These are phyloP conservation scores for Rhododendron molle DNA, from an alignment of 148 eudicot species.

Conservation along the genomic window DNA sequence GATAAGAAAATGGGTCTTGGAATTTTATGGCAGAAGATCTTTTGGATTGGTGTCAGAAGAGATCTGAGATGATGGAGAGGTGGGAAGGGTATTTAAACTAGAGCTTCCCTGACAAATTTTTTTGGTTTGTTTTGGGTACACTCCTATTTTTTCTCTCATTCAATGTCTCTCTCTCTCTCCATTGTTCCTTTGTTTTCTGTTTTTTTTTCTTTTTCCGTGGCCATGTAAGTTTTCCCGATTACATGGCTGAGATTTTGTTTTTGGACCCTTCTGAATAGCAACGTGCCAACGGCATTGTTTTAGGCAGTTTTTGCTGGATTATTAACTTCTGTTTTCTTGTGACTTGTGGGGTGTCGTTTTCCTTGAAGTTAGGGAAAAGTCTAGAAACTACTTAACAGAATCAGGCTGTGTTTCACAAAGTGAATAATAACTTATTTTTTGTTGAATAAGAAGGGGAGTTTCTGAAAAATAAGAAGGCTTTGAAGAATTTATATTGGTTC, in stretches of 20 bases:
- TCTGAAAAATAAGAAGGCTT: too few relatives aligned
- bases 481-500: too few relatives aligned
- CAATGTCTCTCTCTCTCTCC: constrained; percentile 10
- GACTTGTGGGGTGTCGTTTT: neutral
- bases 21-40: constrained; percentile 35
- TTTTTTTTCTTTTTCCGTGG: neutral
- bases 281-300: constrained; percentile 33
- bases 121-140: neutral
- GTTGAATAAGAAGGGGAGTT: too few relatives aligned
- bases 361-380: neutral
- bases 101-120: neutral
- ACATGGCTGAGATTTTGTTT: constrained; percentile 12
- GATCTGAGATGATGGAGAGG: constrained; percentile 25
- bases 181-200: neutral
- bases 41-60: constrained; percentile 37
- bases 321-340: neutral
- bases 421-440: too few relatives aligned
- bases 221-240: constrained; percentile 14
- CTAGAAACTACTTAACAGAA: neutral
- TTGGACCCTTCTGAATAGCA: constrained; percentile 16
- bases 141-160: constrained; percentile 10
- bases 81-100: constrained; percentile 12
- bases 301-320: constrained; percentile 29
- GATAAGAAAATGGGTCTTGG: constrained; percentile 30
- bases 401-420: too few relatives aligned